A percentile compares a stretch with the other conserved stretches of the same genome.
These are phyloP conservation scores for Claviceps digitariae DNA, from an alignment of 2,329 filamentous ascomycete species.

Conservation along the genomic window DNA sequence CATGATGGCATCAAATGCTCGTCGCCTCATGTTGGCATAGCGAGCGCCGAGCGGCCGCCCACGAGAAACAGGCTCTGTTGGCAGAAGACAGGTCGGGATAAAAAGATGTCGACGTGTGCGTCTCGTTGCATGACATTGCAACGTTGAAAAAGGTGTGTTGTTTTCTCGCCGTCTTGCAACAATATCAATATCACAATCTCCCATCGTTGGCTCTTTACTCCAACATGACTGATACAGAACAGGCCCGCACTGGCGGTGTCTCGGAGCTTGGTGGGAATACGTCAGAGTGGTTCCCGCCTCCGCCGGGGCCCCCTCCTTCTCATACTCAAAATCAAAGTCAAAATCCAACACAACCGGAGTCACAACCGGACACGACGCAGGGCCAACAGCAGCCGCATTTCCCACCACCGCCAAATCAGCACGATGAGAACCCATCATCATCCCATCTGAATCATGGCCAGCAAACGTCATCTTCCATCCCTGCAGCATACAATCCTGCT, in stretches of 20 bases:
- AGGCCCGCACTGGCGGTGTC: not conserved
- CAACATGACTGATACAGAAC: not conserved
- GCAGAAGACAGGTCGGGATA: too few species aligned
- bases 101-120: too few species aligned
- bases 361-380: not conserved
- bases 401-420: not conserved
- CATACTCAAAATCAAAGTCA: not conserved
- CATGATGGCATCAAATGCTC: too few species aligned
- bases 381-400: not conserved
- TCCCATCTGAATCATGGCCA: slow-evolving; percentile 3
- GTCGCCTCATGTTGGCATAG: too few species aligned
- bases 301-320: slow-evolving; percentile 6
- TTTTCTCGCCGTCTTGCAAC: too few species aligned
- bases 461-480: slow-evolving; percentile 14
- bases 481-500: slow-evolving; percentile 18
- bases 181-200: too few species aligned
- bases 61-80: too few species aligned
- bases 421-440: slow-evolving; percentile 4
- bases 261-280: not conserved
- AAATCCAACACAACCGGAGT: not conserved
- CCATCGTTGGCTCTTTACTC: too few species aligned
- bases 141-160: too few species aligned
- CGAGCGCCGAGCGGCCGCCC: too few species aligned
- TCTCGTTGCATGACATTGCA: too few species aligned
- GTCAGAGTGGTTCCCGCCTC: slow-evolving; percentile 1